phyloP scores from a whole-genome alignment of 768 basidiomycete species.

The Suillus weaverae region DNA sequence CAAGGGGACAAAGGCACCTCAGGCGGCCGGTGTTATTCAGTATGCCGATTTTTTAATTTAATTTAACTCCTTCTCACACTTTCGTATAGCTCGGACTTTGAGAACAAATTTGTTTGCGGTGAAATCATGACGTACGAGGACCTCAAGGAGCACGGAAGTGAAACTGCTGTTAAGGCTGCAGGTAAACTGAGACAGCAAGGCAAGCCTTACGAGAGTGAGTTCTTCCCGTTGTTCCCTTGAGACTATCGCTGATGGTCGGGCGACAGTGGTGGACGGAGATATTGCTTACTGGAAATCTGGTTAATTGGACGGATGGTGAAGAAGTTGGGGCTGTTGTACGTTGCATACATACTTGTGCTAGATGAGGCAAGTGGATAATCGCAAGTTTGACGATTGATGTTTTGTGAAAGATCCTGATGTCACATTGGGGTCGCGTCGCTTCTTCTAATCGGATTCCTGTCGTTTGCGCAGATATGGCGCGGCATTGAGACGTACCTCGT shows the following conservation, averaged over 20 bases:
- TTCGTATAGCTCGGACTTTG: slow-evolving; percentile 84
- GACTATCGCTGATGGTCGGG: slow-evolving; percentile 11
- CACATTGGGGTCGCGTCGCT: background rate
- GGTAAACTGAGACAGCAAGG: slow-evolving; percentile 96
- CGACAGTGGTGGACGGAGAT: slow-evolving; percentile 79
- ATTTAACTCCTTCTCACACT: slow-evolving; percentile 1
- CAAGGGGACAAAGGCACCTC: slow-evolving; percentile 90
- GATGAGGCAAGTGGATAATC: slow-evolving; percentile 4
- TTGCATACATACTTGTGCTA: slow-evolving; percentile 10
- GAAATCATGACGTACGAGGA: slow-evolving; percentile 95
- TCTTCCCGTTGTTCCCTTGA: background rate
- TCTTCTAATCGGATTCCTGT: background rate
- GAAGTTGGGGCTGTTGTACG: slow-evolving; percentile 8
- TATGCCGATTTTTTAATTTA: slow-evolving; percentile 38
- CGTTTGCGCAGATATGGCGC: background rate
- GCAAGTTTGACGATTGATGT: background rate
- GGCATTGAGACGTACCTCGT: background rate
- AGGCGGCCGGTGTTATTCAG: slow-evolving; percentile 99
- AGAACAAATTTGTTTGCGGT: slow-evolving; percentile 96
- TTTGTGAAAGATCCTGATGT: background rate
- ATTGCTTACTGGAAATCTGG: slow-evolving; percentile 93
- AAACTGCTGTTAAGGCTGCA: slow-evolving; percentile 89
- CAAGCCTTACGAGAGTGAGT: slow-evolving; percentile 92
- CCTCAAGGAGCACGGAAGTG: slow-evolving; percentile 87
- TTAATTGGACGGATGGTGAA: slow-evolving; percentile 29